Evolutionary conservation across 2,329 filamentous ascomycete genomes (phyloP).

Genomic region (Pestalotiopsis sp.): DNA sequence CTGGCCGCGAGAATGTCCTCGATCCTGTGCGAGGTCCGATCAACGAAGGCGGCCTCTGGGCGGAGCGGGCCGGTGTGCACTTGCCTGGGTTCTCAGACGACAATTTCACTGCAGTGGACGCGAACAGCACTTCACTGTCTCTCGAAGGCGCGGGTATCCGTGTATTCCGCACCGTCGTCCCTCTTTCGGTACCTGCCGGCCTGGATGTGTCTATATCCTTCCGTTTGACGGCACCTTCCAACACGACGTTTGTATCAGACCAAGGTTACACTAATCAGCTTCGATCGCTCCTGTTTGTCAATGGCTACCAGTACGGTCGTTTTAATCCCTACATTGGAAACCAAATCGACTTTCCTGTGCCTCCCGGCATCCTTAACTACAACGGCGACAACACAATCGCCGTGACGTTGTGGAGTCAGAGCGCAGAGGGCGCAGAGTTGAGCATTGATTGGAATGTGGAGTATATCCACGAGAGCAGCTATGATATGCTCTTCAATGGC

Average conservation of each 20-base stretch:
- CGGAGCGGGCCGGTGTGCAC: constrained; percentile 62
- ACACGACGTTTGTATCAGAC: constrained; percentile 39
- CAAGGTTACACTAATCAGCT: constrained; percentile 37
- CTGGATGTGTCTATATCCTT: constrained; percentile 62
- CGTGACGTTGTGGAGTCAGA: constrained; percentile 63
- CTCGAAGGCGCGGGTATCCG: constrained; percentile 53
- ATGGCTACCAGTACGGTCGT: constrained; percentile 66
- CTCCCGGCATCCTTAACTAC: constrained; percentile 61
- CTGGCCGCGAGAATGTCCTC: constrained; percentile 53
- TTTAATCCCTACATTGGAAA: constrained; percentile 64
- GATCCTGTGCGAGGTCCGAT: constrained; percentile 59
- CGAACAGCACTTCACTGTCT: constrained; percentile 38
- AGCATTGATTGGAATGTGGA: constrained; percentile 55
- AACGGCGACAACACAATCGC: constrained; percentile 60
- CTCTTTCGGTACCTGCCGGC: constrained; percentile 51
- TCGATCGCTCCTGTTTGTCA: constrained; percentile 62
- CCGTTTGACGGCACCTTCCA: constrained; percentile 47
- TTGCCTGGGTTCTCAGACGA: constrained; percentile 57
- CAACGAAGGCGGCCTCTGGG: constrained; percentile 61
- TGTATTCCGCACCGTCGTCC: constrained; percentile 57
- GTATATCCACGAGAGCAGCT: constrained; percentile 56
- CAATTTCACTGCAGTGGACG: constrained; percentile 39
- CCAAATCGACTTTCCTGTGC: constrained; percentile 63
- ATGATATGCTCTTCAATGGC: constrained; percentile 51
- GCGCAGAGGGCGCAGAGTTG: constrained; percentile 51